Base-by-base conservation (phyloP, 139 green algal species). In the Chlorella sp. region DNA sequence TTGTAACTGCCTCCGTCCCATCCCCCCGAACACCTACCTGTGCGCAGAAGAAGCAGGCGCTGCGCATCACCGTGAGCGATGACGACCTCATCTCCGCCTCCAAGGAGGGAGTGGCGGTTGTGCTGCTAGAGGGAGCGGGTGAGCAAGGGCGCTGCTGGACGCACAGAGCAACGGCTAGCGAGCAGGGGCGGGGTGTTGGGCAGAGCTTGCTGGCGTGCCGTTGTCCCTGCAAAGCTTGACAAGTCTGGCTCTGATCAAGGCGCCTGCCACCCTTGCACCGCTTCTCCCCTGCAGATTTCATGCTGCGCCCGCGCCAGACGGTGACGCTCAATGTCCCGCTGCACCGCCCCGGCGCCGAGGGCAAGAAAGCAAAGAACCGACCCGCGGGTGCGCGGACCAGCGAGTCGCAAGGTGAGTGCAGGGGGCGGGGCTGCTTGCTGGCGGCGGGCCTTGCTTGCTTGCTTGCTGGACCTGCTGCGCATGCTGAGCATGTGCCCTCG, bases 41-140 rank as follows among this genome's bases (percentile, higher is more conserved):
- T 6, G 0, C 30, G 81, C 81, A 86, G 88, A 73, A 89, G 44
- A 83, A 88, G 20, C 93, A 96, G 84, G 62, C 18, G 3, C 81
- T 96, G 23, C 90, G 82, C 36, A 70, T 95, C 15, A 56, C 55
- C 13, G 82, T 96, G 34, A 70, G 74, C n/a, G 84, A 90, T 39
- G 85, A 89, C 9, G 90, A 92, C 32, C 34, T 90, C 4, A 44
- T 90, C 38, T 39, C 39, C 30, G 41, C 72, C 32, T 44, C 28
- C 57, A n/a, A 51, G 0, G 81, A 87, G 69, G 86, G 86, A 9
- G 81, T 65, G 32, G 80, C 65, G 21, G 32, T 76, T 1, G n/a
- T 90, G 30, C 56, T 23, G 7, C 73, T 90, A 21, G 36, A 62
- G 36, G 47, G 30, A 23, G 71, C 86, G 51, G 72, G 80, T 79